Conservation (phyloP, 805 yeast genomes). For the Saturnispora halmiae region DNA sequence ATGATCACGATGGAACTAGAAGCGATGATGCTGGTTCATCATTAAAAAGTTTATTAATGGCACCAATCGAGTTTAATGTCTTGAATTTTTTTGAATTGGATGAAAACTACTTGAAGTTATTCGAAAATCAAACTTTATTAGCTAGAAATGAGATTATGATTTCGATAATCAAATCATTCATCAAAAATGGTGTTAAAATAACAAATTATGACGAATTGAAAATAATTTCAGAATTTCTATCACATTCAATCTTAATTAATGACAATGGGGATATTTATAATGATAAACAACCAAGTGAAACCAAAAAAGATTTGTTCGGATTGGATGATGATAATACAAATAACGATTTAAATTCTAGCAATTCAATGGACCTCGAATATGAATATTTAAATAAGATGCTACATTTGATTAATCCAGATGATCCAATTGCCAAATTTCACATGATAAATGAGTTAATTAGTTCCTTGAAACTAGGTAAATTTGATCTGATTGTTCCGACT, state of each 20-base stretch:
- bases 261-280: constrained; percentile 2
- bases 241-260: constrained; percentile 38
- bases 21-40: background rate
- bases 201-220: constrained; percentile 42
- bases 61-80: constrained; percentile 40
- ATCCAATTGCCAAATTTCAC: constrained; percentile 36
- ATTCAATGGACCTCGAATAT: constrained; percentile 37
- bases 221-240: constrained; percentile 49
- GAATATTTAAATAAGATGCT: constrained; percentile 62
- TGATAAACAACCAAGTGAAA: constrained; percentile 21
- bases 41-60: constrained; percentile 32
- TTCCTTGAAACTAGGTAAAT: constrained; percentile 44
- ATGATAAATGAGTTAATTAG: constrained; percentile 38
- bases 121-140: constrained; percentile 39
- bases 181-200: constrained; percentile 32
- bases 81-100: constrained; percentile 30
- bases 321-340: constrained; percentile 2
- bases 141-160: constrained; percentile 52
- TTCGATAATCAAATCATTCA: constrained; percentile 50
- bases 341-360: constrained; percentile 15
- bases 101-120: constrained; percentile 42
- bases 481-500: constrained; percentile 58
- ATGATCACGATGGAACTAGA: constrained; percentile 18
- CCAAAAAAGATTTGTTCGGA: constrained; percentile 22
- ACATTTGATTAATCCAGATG: constrained; percentile 48